A percentile compares a stretch with the other conserved stretches of the same genome.
These are phyloP conservation scores for Hirsutella minnesotensis DNA, from an alignment of 2,329 filamentous ascomycete genomes.

Conservation along the genomic window DNA sequence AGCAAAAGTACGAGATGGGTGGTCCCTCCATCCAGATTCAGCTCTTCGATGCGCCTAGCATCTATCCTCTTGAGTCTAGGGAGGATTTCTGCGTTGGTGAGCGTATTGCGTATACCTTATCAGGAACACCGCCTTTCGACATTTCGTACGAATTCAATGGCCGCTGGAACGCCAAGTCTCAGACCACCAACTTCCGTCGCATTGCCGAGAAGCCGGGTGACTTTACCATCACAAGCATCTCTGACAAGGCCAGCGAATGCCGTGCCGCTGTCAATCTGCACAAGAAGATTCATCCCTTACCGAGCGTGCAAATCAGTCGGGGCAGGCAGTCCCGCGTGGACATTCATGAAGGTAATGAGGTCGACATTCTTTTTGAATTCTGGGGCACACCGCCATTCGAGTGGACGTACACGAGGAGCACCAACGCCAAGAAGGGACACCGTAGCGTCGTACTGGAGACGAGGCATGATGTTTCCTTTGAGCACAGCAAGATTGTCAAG, in stretches of 20 bases:
- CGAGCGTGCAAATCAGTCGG: conserved; percentile 79
- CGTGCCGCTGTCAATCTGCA: conserved; percentile 65
- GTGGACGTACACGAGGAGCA: conserved; percentile 90
- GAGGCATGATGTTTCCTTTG: conserved; percentile 72
- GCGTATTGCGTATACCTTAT: conserved; percentile 81
- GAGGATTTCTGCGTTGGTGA: conserved; percentile 93
- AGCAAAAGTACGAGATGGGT: conserved; percentile 60
- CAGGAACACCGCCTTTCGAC: conserved; percentile 83
- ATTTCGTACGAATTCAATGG: conserved; percentile 86
- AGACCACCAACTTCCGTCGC: conserved; percentile 77
- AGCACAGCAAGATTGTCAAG: conserved; percentile 68
- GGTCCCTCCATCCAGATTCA: conserved; percentile 77
- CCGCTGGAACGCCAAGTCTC: conserved; percentile 65
- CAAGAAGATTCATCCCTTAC: conserved; percentile 83
- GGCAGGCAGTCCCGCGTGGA: conserved; percentile 73
- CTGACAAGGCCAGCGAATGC: conserved; percentile 82
- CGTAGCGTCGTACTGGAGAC: conserved; percentile 79
- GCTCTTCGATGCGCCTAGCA: conserved; percentile 85
- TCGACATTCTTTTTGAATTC: conserved; percentile 90
- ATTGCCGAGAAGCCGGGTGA: conserved; percentile 84
- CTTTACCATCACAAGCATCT: conserved; percentile 77
- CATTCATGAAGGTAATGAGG: conserved; percentile 92
- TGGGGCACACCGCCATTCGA: conserved; percentile 93
- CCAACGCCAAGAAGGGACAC: conserved; percentile 70
- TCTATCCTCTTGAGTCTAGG: conserved; percentile 74